These are phyloP conservation scores for Xerocomellus intermedius DNA, from an alignment of 768 basidiomycete species.

Conservation along the genomic window DNA sequence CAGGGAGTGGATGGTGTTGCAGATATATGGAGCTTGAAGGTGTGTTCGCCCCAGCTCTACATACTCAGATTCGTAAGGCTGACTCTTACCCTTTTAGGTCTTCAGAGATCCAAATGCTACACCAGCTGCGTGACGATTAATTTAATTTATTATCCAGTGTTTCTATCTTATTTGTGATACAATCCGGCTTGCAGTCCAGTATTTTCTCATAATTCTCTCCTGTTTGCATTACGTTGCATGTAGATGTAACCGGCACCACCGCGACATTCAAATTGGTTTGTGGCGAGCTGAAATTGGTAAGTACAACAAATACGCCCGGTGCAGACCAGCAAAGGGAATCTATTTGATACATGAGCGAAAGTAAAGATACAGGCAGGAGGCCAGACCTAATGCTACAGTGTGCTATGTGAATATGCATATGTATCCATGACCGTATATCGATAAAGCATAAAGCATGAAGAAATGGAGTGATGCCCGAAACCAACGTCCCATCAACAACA, in stretches of 20 bases:
- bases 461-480: background rate
- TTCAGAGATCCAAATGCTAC: constrained; percentile 44
- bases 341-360: constrained; percentile 18
- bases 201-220: constrained; percentile 4
- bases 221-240: background rate
- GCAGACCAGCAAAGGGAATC: background rate
- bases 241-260: background rate
- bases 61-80: background rate
- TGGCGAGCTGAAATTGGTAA: background rate
- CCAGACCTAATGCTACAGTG: constrained; percentile 24
- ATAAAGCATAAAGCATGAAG: constrained; percentile 2
- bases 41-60: constrained; percentile 29
- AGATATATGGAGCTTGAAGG: constrained; percentile 75
- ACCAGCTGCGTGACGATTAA: constrained; percentile 23
- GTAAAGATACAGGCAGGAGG: constrained; percentile 19
- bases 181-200: constrained; percentile 6
- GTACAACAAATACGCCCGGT: too few relatives aligned
- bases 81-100: constrained; percentile 31
- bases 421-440: constrained; percentile 1
- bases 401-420: constrained; percentile 4
- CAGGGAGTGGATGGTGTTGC: constrained; percentile 52
- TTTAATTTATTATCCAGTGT: constrained; percentile 19
- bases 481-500: background rate
- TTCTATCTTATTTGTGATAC: constrained; percentile 8
- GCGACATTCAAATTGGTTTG: background rate